Base-by-base conservation (phyloP, 2,329 filamentous ascomycete genomes). In the Trichoderma asperellum region DNA sequence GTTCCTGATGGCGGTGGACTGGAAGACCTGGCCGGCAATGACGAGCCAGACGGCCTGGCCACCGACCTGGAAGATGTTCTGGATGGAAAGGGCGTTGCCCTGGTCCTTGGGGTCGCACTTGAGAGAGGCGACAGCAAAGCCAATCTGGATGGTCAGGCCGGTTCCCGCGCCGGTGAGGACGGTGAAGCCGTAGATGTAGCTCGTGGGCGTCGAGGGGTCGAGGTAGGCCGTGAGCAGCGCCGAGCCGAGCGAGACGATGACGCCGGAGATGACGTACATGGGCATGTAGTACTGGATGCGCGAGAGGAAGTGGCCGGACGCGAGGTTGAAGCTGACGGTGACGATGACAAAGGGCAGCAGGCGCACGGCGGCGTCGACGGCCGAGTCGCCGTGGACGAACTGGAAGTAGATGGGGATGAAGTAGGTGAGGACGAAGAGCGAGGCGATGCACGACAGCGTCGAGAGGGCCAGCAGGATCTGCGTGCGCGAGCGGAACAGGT, bases 11-110 rank as follows among this genome's bases (percentile, higher is more conserved):
- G 70, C 69, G 6, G n/a, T 65, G 16, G 58, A 61, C 81, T 87
- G 73, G 70, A 76, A 78, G 12, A 76, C 69, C 64, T 76, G 73
- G 16, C 74, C 74, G 1, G 75, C 74, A 6, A 78, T 73, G 21
- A 73, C 75, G 8, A 77, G 74, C 8, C 70, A 69, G 5, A 78
- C 72, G 35, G 60, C 55, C 5, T 47, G 59, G 43, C 40, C 27
- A 70, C 70, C n/a, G 72, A 72, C 43, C 72, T 73, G 53, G 73
- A 75, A 24, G 76, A 78, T 53, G 58, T 78, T 79, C 68, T 76
- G 75, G 34, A 79, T 43, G 5, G 49, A 24, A 6, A 70, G 57
- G 14, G 59, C 59, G 16, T 53, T 59, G 24, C 65, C 65, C 24
- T 37, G 24, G 34, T 55, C 11, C 18, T 43, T 53, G 16, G 58